A percentile compares a stretch with the other conserved stretches of the same genome.
Conservation (phyloP, 768 basidiomycete genomes). For the Boletus pseudo-olivaceus region DNA sequence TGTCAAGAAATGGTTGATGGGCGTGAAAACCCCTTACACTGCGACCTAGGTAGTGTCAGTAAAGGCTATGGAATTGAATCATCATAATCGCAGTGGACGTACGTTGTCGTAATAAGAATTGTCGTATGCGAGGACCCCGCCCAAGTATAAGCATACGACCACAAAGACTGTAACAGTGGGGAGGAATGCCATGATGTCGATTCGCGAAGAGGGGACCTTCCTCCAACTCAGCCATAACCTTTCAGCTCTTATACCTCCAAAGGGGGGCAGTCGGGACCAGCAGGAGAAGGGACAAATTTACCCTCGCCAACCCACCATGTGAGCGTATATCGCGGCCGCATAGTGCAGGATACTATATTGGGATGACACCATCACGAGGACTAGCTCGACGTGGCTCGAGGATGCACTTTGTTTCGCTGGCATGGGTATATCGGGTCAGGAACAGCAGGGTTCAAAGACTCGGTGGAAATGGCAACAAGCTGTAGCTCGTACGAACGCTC, state of each 20-base stretch:
- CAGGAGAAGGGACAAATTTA: neutral
- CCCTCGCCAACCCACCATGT: slow-evolving; percentile 9
- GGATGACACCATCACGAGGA: slow-evolving; percentile 6
- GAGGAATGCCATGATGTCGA: slow-evolving; percentile 11
- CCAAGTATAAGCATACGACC: slow-evolving; percentile 7
- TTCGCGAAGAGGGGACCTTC: neutral
- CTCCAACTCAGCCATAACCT: neutral
- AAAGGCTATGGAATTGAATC: neutral
- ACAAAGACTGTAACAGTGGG: neutral
- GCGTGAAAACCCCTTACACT: slow-evolving; percentile 38
- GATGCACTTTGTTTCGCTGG: slow-evolving; percentile 8
- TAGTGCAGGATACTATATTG: slow-evolving; percentile 11
- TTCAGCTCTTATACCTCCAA: slow-evolving; percentile 18
- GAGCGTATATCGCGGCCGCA: neutral
- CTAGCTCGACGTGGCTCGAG: neutral
- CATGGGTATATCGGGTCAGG: slow-evolving; percentile 3
- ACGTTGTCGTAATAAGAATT: slow-evolving; percentile 63
- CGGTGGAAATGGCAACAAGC: neutral
- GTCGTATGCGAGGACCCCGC: slow-evolving; percentile 44
- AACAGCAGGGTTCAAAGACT: neutral
- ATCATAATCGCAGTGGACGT: slow-evolving; percentile 17
- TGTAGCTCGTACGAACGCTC: neutral
- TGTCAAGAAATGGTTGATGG: neutral
- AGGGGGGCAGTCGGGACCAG: neutral
- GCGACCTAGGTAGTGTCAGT: slow-evolving; percentile 41